A percentile compares a stretch with the other conserved stretches of the same genome.
phyloP scores from a whole-genome alignment of 1,284 basidiomycete genomes.

The Rhodotorula sp. region DNA sequence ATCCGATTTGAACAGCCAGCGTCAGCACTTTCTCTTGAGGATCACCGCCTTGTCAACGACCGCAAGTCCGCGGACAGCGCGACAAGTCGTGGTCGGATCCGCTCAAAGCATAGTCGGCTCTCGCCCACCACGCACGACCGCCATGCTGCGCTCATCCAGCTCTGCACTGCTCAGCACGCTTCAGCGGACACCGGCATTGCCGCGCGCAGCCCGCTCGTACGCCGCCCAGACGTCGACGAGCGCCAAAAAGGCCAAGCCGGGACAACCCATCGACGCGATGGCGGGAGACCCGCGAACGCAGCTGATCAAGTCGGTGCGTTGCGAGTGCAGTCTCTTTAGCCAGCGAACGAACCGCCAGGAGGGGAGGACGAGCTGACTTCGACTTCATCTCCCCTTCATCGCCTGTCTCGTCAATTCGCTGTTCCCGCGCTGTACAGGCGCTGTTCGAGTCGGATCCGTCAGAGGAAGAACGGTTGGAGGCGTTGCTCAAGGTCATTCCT shows the following conservation, averaged over 20 bases:
- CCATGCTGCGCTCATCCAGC: conserved; percentile 9
- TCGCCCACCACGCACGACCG: not conserved
- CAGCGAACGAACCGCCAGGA: too few species aligned
- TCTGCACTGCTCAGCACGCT: not conserved
- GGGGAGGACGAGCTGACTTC: not conserved
- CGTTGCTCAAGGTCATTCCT: conserved; percentile 36
- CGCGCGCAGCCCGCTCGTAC: conserved; percentile 10
- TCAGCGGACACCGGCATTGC: not conserved
- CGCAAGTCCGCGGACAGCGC: too few species aligned
- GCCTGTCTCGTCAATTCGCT: not conserved
- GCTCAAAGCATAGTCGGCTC: not conserved
- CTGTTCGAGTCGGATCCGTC: conserved; percentile 36
- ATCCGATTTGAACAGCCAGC: too few species aligned
- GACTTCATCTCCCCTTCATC: too few species aligned
- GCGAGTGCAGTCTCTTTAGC: too few species aligned
- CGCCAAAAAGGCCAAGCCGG: conserved; percentile 25
- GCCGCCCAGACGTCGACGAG: conserved; percentile 11
- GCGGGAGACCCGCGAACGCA: conserved; percentile 25
- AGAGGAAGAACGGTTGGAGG: conserved; percentile 35
- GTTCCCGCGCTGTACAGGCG: conserved; percentile 4
- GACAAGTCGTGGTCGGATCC: not conserved
- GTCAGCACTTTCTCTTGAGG: too few species aligned
- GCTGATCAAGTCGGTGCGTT: conserved; percentile 32
- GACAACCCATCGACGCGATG: not conserved
- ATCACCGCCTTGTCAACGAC: too few species aligned